Evolutionary conservation across 2,329 filamentous ascomycete genomes (phyloP), one percentile per base, ranked within the genome.

Genomic region (Curvularia sp.): DNA sequence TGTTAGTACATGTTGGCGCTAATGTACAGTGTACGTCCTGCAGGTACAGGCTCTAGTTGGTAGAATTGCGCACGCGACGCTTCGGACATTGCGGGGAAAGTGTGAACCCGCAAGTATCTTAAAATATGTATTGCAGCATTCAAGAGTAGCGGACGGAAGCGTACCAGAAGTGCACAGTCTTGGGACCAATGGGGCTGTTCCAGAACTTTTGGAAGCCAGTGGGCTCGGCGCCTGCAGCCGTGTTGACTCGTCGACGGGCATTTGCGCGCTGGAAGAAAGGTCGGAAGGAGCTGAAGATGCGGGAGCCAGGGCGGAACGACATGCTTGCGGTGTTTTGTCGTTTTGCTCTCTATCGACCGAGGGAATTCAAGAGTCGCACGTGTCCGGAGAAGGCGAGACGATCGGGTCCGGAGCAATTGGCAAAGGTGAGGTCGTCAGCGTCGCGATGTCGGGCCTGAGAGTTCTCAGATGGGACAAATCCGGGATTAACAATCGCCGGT

Each of bases 81-180:
- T 58, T 49, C 55, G 55, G 55, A 55, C 38, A 58, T 44, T 49
- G 55, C 51, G 44, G 55, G 51, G 51, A 58, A 39, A 28, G 38
- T 31, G 30, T 22, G 20, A 28, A 28, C 26, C 26, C 26, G 26
- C 26, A 8, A 28, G 26, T 4, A 4, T 28, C 33, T 20, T 15
- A 26, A 35, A 24, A 33, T 15, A 18, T 24, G 42, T 12, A 30
- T 18, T 7, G 9, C 30, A n/a, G 20, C 30, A 41, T 10, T 4
- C 0, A 10, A 1, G 28, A 28, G 9, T 49, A 26, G 48, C 26
- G 31, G 46, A 48, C 10, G 44, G 30, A 12, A 12, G 60, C 84
- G 66, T 83, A 94, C 94, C 95, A 99, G 83, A 99, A 99, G 81
- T 99, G 95, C 72, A 99, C 95, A 62, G 95, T 99, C 89, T 84